phyloP scores from a whole-genome alignment of 169 alveolate species.

The Eimeria zaria region DNA sequence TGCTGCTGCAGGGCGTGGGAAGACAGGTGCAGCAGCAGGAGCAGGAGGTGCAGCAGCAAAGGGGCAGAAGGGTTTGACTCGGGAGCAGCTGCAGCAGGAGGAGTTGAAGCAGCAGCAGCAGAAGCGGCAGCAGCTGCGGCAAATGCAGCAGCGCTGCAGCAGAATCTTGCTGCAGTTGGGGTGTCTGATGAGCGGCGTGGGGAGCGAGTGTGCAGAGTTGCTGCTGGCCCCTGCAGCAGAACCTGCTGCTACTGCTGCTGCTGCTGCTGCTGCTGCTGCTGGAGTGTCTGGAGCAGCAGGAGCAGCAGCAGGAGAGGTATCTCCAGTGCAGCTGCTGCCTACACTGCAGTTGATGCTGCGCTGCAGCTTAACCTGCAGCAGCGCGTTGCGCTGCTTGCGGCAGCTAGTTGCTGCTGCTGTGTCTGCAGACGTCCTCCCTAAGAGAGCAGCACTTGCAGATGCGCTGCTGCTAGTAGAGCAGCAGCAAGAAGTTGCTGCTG shows the following conservation, averaged over 20 bases:
- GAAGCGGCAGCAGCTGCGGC: constrained; percentile 71
- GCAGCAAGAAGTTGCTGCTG: constrained; percentile 22
- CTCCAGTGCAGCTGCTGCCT: constrained; percentile 7
- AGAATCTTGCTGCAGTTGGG: constrained; percentile 49
- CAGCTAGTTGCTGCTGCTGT: constrained; percentile 60
- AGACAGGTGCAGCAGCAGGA: background rate
- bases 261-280: constrained; percentile 37
- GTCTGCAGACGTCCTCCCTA: constrained; percentile 36
- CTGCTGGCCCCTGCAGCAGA: constrained; percentile 29
- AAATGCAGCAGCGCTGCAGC: constrained; percentile 31
- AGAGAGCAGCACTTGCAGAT: constrained; percentile 46
- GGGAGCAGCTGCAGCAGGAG: constrained; percentile 73
- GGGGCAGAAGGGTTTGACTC: constrained; percentile 10
- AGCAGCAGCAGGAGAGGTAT: constrained; percentile 51
- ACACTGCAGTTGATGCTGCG: constrained; percentile 42
- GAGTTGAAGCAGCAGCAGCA: constrained; percentile 73
- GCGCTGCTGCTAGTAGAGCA: constrained; percentile 68
- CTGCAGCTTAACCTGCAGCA: constrained; percentile 56
- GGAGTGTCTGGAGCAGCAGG: constrained; percentile 19
- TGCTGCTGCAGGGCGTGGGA: constrained; percentile 36
- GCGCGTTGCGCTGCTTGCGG: constrained; percentile 46
- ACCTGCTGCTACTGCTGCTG: background rate
- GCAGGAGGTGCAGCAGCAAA: constrained; percentile 57
- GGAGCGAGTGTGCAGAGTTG: constrained; percentile 3
- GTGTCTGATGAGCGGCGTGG: constrained; percentile 4